Percentiles rank a stretch among this genome's conserved stretches.
Conservation (phyloP, 2,329 filamentous ascomycete genomes). For the Paraphaeosphaeria minitans region DNA sequence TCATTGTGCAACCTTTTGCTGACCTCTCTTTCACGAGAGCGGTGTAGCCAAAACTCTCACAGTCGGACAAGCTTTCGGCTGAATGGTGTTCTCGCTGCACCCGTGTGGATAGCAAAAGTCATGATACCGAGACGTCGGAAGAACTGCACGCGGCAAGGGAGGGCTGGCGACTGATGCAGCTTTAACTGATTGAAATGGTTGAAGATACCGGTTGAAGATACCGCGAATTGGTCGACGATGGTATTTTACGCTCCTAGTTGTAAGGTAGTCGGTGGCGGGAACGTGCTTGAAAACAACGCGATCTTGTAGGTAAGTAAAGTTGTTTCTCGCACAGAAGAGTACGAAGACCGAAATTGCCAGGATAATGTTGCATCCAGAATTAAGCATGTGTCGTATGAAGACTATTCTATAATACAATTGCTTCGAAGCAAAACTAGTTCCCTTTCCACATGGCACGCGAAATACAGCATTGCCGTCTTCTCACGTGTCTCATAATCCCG, state of each 20-base stretch:
- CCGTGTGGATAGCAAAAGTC: not conserved
- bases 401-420: slow-evolving; percentile 4
- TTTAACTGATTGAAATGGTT: not conserved
- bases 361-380: not conserved
- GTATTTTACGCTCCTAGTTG: not conserved
- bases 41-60: not conserved
- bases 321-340: too few species aligned
- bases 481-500: not conserved
- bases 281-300: not conserved
- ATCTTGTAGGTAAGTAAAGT: too few species aligned
- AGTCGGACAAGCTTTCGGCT: not conserved
- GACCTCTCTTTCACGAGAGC: not conserved
- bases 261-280: not conserved
- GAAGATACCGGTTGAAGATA: not conserved
- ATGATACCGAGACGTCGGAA: too few species aligned
- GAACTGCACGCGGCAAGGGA: too few species aligned
- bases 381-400: not conserved
- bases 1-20: not conserved
- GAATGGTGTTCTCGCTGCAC: not conserved
- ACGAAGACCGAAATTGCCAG: too few species aligned
- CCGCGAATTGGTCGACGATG: not conserved
- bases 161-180: too few species aligned
- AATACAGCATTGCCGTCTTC: not conserved
- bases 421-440: slow-evolving; percentile 1
- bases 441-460: not conserved